A percentile compares a stretch with the other conserved stretches of the same genome.
Conservation (phyloP, 257 asterid genomes). For the Gentiana dahurica region DNA sequence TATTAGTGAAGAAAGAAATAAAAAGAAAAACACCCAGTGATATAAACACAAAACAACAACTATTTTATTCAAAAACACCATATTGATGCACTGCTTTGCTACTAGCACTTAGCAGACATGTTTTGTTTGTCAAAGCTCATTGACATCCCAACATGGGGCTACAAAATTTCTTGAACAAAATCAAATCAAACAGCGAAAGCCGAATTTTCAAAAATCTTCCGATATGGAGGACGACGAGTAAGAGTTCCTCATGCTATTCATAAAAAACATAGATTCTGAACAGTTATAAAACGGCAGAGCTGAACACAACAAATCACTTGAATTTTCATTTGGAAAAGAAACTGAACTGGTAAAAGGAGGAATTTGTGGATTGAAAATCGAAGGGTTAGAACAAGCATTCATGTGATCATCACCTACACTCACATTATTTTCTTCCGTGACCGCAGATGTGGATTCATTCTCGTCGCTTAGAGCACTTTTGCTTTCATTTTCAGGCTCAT, state of each 20-base stretch:
- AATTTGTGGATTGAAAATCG: conserved; percentile 13
- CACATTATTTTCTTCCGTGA: conserved; percentile 16
- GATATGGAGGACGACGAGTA: conserved; percentile 17
- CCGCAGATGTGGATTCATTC: conserved; percentile 17
- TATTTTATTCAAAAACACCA: not conserved
- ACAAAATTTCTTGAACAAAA: not conserved
- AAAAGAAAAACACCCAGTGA: not conserved
- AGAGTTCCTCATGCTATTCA: conserved; percentile 21
- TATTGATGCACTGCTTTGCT: not conserved
- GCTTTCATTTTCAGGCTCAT: not conserved
- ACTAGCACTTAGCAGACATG: not conserved
- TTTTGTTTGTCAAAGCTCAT: not conserved
- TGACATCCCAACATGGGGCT: not conserved
- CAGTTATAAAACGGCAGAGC: conserved; percentile 11
- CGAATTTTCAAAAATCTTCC: conserved; percentile 12
- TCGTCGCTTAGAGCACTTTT: conserved; percentile 11
- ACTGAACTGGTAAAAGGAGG: conserved; percentile 3
- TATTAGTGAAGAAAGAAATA: no score
- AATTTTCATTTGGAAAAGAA: conserved; percentile 14
- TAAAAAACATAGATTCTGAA: conserved; percentile 9
- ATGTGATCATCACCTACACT: conserved; percentile 17
- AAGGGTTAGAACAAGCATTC: conserved; percentile 15
- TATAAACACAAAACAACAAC: not conserved
- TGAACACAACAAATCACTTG: conserved; percentile 9
- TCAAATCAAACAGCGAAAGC: not conserved